A percentile compares a stretch with the other conserved stretches of the same genome.
These are phyloP conservation scores for Aleurites moluccanus DNA, from an alignment of 441 rosid genomes.

Conservation along the genomic window DNA sequence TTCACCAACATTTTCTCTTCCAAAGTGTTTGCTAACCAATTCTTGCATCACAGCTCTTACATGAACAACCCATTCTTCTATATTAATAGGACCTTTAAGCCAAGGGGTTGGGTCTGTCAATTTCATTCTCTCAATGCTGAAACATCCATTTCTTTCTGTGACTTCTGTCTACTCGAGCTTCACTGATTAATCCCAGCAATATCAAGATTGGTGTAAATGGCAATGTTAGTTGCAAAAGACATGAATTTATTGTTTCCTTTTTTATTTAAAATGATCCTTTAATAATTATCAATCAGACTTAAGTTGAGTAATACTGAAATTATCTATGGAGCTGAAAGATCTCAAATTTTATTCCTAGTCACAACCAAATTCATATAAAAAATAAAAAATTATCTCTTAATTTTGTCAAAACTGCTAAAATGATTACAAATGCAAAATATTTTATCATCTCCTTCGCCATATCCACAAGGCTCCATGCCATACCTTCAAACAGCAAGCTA, in stretches of 20 bases:
- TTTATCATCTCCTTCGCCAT: slow-evolving; percentile 19
- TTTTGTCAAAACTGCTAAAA: too few relatives aligned
- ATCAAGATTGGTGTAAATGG: neutral
- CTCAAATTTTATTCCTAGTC: too few relatives aligned
- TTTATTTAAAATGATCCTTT: too few relatives aligned
- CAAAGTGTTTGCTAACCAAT: slow-evolving; percentile 27
- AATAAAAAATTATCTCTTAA: too few relatives aligned
- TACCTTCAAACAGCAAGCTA: neutral
- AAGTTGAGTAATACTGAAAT: too few relatives aligned
- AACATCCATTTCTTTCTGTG: slow-evolving; percentile 30
- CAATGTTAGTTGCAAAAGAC: neutral
- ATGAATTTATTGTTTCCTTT: neutral
- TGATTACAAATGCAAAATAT: neutral
- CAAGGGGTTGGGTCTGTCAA: neutral
- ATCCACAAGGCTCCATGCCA: slow-evolving; percentile 2
- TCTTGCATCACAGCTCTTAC: slow-evolving; percentile 23
- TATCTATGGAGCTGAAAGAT: too few relatives aligned
- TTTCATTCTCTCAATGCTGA: slow-evolving; percentile 34
- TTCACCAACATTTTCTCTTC: slow-evolving; percentile 18
- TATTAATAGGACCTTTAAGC: neutral
- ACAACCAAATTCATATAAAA: too few relatives aligned
- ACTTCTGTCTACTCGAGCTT: slow-evolving; percentile 27
- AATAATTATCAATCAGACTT: too few relatives aligned
- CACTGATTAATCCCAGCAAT: slow-evolving; percentile 30
- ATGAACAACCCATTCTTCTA: neutral